A percentile compares a stretch with the other conserved stretches of the same genome.
phyloP scores from a whole-genome alignment of 306 rosid species.

The Cotoneaster glaucophyllus region DNA sequence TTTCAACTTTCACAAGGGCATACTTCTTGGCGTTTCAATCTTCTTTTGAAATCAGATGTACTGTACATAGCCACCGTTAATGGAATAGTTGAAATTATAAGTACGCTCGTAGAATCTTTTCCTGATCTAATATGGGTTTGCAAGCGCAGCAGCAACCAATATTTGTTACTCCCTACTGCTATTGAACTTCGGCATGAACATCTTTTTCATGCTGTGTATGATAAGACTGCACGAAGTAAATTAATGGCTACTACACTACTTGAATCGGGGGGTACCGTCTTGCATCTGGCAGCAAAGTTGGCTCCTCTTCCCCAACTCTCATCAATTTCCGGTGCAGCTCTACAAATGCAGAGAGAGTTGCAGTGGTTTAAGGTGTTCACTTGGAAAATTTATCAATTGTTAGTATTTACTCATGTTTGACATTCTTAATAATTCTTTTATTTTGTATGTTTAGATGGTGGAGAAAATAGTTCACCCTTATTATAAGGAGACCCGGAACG shows the following conservation, averaged over 20 bases:
- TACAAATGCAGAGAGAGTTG: constrained; percentile 54
- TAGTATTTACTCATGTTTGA: not conserved
- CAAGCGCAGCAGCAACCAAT: constrained; percentile 21
- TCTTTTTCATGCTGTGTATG: constrained; percentile 28
- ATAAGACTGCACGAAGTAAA: constrained; percentile 20
- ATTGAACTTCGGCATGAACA: constrained; percentile 39
- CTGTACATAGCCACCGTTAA: constrained; percentile 21
- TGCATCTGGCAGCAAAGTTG: constrained; percentile 46
- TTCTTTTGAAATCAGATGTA: constrained; percentile 14
- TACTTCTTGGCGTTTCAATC: constrained; percentile 17
- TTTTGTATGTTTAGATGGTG: not conserved
- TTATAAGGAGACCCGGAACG: not conserved
- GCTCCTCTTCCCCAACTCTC: constrained; percentile 23
- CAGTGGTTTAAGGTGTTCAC: constrained; percentile 17
- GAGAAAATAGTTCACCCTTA: constrained; percentile 6
- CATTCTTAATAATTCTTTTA: not conserved
- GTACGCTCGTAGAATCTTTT: constrained; percentile 26
- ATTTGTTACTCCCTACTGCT: constrained; percentile 24
- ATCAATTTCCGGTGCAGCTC: constrained; percentile 42
- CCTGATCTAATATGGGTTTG: constrained; percentile 41
- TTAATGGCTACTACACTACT: not conserved
- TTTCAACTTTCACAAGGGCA: constrained; percentile 9
- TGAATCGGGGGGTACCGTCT: constrained; percentile 14
- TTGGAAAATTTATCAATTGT: not conserved
- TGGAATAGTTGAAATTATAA: constrained; percentile 44